Base-by-base conservation (phyloP, 75 land plant genomes). In the Picea glauca region DNA sequence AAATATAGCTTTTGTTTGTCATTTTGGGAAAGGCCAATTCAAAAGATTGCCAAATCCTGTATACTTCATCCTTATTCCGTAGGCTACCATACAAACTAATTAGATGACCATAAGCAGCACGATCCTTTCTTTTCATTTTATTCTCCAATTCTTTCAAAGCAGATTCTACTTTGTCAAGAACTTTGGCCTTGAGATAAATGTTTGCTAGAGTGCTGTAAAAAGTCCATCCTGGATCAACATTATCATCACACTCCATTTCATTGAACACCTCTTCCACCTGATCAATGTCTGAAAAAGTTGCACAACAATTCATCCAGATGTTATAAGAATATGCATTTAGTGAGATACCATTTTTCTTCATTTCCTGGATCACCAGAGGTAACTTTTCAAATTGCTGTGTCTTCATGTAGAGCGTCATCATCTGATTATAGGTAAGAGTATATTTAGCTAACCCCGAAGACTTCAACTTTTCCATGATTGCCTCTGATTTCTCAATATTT, bases 91-190 rank as follows among this genome's bases (percentile, higher is more conserved):
- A 60, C 83, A 85, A 76, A 66, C 81, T 87, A 35, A 91, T 80
- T 5, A 91, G 81, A 15, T 88, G 85, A 13, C 84, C 83, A 77
- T 81, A 85, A 20, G 82, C 91, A 56, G 13, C 57, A 50, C 91
- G 81, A 1, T 62, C 65, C 68, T 82, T 76, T 62, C 65, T 33
- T 26, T 74, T 82, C n/a, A 79, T 23, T 58, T 74, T 80, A 61
- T 77, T 81, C 76, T 91, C 93, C 91, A 85, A 85, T 21, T 91
- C 86, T 74, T 80, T 87, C 77, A 91, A 78, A 26, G 89, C 70
- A 58, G 76, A 30, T 59, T 21, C 60, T 33, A 88, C 88, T 32
- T 88, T 83, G 21, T 85, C 85, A 20, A 60, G 5, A 2, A 78
- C 67, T 14, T 58, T 58, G 13, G 50, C 68, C 58, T 81, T 89